Evolutionary conservation across 2,329 filamentous ascomycete genomes (phyloP).

Genomic region (Coniosporium tulheliwenetii): DNA sequence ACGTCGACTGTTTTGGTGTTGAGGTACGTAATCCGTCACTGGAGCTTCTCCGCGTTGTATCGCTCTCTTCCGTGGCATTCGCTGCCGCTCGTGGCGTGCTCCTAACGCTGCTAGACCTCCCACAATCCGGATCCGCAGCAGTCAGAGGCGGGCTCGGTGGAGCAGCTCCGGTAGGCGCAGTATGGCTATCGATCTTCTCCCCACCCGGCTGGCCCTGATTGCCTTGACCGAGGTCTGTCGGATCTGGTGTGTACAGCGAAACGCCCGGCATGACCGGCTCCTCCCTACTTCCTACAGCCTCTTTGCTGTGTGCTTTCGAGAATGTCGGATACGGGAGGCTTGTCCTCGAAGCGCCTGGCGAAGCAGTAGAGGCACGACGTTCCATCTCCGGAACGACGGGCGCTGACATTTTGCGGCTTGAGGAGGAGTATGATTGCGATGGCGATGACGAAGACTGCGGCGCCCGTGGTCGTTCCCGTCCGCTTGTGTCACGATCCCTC

Average conservation of each 20-base stretch:
- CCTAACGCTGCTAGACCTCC: slow-evolving; percentile 22
- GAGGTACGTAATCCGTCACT: too few relatives aligned
- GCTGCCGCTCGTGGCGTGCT: too few relatives aligned
- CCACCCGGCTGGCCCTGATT: slow-evolving; percentile 12
- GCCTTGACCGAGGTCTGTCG: slow-evolving; percentile 23
- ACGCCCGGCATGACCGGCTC: slow-evolving; percentile 15
- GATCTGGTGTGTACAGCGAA: slow-evolving; percentile 20
- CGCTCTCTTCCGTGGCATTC: too few relatives aligned
- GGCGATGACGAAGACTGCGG: slow-evolving; percentile 9
- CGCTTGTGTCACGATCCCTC: slow-evolving; percentile 2
- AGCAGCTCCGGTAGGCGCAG: slow-evolving; percentile 12
- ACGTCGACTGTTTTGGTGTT: slow-evolving; percentile 17
- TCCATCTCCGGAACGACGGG: slow-evolving; percentile 31
- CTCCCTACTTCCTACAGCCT: slow-evolving; percentile 50
- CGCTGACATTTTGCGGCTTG: slow-evolving; percentile 15
- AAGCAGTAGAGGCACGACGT: slow-evolving; percentile 19
- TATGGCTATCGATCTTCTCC: slow-evolving; percentile 4
- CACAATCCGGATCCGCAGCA: slow-evolving; percentile 24
- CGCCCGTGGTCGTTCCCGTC: neutral
- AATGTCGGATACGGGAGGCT: slow-evolving; percentile 62
- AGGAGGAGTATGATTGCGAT: slow-evolving; percentile 5
- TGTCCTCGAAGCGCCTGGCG: slow-evolving; percentile 19
- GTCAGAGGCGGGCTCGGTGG: slow-evolving; percentile 34
- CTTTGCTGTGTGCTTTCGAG: slow-evolving; percentile 85
- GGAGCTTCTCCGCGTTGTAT: too few relatives aligned